These are phyloP conservation scores for Malassezia nana DNA, from an alignment of 1,284 basidiomycete species.

Conservation along the genomic window DNA sequence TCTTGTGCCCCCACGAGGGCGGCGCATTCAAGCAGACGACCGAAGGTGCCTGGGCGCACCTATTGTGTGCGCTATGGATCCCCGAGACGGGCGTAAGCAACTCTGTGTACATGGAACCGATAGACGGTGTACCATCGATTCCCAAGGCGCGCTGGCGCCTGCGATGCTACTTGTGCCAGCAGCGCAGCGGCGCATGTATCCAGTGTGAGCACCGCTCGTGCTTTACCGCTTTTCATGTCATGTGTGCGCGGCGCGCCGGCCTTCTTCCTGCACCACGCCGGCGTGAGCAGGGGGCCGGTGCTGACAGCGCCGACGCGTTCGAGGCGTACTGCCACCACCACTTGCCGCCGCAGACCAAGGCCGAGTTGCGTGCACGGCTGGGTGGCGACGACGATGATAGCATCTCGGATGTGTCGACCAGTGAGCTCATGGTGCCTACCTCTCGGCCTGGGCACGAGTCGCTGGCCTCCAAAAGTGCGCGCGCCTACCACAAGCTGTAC, in stretches of 20 bases:
- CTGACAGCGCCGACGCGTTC: constrained; percentile 23
- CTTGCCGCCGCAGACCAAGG: constrained; percentile 24
- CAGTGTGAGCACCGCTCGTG: constrained; percentile 88
- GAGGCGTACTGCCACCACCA: constrained; percentile 43
- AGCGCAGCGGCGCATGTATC: constrained; percentile 80
- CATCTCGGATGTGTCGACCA: constrained; percentile 16
- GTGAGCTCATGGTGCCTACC: constrained; percentile 19
- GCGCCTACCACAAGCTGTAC: constrained; percentile 55
- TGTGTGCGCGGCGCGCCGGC: constrained; percentile 63
- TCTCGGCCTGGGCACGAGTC: constrained; percentile 7
- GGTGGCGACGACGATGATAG: neutral
- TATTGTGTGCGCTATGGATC: constrained; percentile 95
- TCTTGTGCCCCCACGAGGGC: constrained; percentile 88
- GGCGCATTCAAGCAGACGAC: constrained; percentile 98
- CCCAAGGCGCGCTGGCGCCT: constrained; percentile 88
- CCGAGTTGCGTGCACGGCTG: constrained; percentile 20
- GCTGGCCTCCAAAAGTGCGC: constrained; percentile 50
- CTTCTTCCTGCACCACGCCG: constrained; percentile 35
- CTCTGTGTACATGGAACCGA: constrained; percentile 95
- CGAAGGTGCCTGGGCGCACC: constrained; percentile 85
- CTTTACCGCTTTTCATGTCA: constrained; percentile 87
- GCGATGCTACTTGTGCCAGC: constrained; percentile 71
- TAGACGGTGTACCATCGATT: constrained; percentile 78
- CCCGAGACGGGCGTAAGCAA: constrained; percentile 90
- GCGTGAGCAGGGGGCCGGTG: constrained; percentile 17